Evolutionary conservation across 306 rosid genomes (phyloP), one percentile per base, ranked within the genome.

Genomic region (Mucuna pruriens): DNA sequence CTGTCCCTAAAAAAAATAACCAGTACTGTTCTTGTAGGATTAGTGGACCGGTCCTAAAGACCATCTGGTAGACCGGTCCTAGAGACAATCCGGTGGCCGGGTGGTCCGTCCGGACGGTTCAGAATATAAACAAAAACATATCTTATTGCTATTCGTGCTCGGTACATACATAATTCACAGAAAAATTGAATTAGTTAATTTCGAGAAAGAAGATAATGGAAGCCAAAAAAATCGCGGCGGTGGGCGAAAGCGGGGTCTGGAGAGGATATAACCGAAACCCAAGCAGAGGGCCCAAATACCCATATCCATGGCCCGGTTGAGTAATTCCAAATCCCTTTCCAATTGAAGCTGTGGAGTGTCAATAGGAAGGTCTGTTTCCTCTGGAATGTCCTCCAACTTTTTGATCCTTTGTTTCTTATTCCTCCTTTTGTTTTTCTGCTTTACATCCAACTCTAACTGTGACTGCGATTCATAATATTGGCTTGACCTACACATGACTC

Each of bases 261-360:
- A 77, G 48, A 77, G 7, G 6, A 65, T n/a, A 73, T 2, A 78
- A 15, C 82, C 75, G 8, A 78, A 22, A 66, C 75, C 75, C 0
- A 78, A 29, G n/a, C 67, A 78, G 5, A 66, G 57, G 6, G 33
- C 82, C 65, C 75, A 78, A 78, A 78, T 16, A 16, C 82, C 86
- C 67, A 83, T 19, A 49, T 83, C 79, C 11, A 83, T 23, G 3
- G 74, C 60, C 19, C 13, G 12, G 19, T 74, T 58, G 2, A 83
- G 42, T 1, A 76, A n/a, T 61, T 83, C 51, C 67, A 83, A 76
- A 69, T 83, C 78, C 74, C 20, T 76, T 29, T 83, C 86, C 78
- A 83, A 76, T 16, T 51, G 52, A 3, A 76, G 3, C 48, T 75
- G 46, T 7, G 33, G 23, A 74, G 36, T 12, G 3, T 29, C 31